Evolutionary conservation across 805 yeast species (phyloP), one percentile per base, ranked within the genome.

Genomic region (Wickerhamomyces rabaulensis): DNA sequence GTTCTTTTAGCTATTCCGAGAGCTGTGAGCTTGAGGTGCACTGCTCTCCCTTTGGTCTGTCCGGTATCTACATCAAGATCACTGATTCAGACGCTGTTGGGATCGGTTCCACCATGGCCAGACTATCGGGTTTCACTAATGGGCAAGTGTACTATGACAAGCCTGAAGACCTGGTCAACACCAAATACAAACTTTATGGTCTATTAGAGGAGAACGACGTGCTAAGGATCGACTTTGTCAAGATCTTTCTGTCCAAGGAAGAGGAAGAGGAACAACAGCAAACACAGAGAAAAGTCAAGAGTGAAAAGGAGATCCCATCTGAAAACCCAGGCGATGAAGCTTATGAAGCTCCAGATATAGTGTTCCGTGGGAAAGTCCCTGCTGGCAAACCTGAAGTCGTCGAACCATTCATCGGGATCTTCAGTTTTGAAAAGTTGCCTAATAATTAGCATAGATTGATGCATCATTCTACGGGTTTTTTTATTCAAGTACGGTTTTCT

Each of bases 31-130:
- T 76, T 21, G 82, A 76, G 51, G 70, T 75, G 22, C 80, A 76
- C 58, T 76, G 80, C 54, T 75, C 80, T 2, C 81, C 82, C 3
- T 76, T 76, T 55, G 82, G 82, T 13, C 66, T 76, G 19, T 68
- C 76, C 31, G 81, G 81, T 13, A 56, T 76, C 9, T 76, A 75
- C 56, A 65, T 76, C 36, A 74, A 74, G 48, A 65, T 76, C 15
- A 65, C 63, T 6, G 79, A 74, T 9, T 71, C 77, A 0, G 73
- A 74, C 42, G 64, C 75, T 8, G 73, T 76, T 61, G 82, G 82
- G 0, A 73, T 76, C 7, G 82, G 82, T 4, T 71, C 78, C 9
- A 75, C 80, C 16, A 75, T 76, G 80, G 80, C 80, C 8, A 62
- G 77, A 36, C 67, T 76, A n/a, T 74, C 80, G 0, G 81, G 81